Evolutionary conservation across 2,329 filamentous ascomycete species (phyloP).

Genomic region (Fusarium humuli): DNA sequence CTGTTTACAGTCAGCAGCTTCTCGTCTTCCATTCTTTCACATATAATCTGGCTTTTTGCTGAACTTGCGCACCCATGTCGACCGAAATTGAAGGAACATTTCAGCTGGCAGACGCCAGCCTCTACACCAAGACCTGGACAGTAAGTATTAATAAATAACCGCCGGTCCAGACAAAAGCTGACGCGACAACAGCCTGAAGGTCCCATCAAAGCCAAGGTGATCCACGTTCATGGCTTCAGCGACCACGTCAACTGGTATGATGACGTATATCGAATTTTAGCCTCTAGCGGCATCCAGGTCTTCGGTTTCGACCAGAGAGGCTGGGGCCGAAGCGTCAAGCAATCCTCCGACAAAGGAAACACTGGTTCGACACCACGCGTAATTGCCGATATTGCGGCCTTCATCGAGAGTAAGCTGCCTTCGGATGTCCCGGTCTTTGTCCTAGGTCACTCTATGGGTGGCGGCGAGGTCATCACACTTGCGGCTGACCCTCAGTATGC

Average conservation of each 20-base stretch:
- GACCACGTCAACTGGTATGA: slow-evolving; percentile 86
- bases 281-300: slow-evolving; percentile 77
- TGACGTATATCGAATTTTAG: slow-evolving; percentile 77
- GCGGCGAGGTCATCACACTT: slow-evolving; percentile 77
- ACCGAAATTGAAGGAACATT: slow-evolving; percentile 64
- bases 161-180: slow-evolving; percentile 10
- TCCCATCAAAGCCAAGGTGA: slow-evolving; percentile 73
- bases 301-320: slow-evolving; percentile 87
- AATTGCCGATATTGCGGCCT: slow-evolving; percentile 80
- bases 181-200: slow-evolving; percentile 61
- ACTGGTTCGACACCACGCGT: slow-evolving; percentile 81
- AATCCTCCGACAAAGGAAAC: slow-evolving; percentile 72
- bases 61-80: slow-evolving; percentile 47
- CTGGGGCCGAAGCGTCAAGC: slow-evolving; percentile 81
- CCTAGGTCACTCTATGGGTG: slow-evolving; percentile 93
- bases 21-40: background rate
- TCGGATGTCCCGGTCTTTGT: slow-evolving; percentile 77
- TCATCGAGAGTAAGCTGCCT: slow-evolving; percentile 72
- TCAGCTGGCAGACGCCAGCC: slow-evolving; percentile 56
- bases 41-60: background rate
- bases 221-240: slow-evolving; percentile 91
- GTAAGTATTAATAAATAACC: slow-evolving; percentile 54
- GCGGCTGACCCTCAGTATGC: slow-evolving; percentile 63
- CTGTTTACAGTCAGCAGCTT: background rate
- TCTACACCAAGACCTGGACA: slow-evolving; percentile 70